A percentile compares a stretch with the other conserved stretches of the same genome.
Evolutionary conservation across 176 grass and related monocot genomes (phyloP).

Genomic region (Raddia distichophylla): DNA sequence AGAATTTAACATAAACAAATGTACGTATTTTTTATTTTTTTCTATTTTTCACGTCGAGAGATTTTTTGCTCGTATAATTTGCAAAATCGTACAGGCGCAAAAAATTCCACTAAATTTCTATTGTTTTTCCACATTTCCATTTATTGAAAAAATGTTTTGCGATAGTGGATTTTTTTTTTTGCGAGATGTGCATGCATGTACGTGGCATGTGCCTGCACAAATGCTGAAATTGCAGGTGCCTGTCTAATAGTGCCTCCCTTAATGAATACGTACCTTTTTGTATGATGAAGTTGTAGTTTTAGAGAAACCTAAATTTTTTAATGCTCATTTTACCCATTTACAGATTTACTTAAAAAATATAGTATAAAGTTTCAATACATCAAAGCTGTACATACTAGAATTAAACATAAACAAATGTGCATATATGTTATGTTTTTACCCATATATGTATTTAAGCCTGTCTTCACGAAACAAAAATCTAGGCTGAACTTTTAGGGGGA

Average conservation of each 20-base stretch:
- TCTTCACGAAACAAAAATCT: neutral
- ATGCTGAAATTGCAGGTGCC: no score
- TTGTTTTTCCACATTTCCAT: no score
- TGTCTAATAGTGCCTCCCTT: no score
- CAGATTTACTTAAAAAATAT: neutral
- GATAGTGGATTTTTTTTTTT: no score
- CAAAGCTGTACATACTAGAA: neutral
- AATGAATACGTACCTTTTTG: neutral
- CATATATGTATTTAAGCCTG: neutral
- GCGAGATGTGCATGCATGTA: no score
- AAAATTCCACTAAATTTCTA: no score
- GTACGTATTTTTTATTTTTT: no score
- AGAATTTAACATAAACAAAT: neutral
- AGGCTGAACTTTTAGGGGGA: neutral
- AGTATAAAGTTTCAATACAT: neutral
- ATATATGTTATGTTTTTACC: neutral
- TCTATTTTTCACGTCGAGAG: no score
- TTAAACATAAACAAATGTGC: neutral
- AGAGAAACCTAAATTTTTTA: neutral
- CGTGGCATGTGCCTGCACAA: no score
- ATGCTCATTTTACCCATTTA: neutral
- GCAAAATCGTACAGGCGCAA: no score
- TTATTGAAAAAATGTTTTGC: no score
- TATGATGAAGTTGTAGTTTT: constrained; percentile 1
- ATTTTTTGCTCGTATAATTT: no score